phyloP scores from a whole-genome alignment of 164 flowering plant species.

The Annona cherimola region DNA sequence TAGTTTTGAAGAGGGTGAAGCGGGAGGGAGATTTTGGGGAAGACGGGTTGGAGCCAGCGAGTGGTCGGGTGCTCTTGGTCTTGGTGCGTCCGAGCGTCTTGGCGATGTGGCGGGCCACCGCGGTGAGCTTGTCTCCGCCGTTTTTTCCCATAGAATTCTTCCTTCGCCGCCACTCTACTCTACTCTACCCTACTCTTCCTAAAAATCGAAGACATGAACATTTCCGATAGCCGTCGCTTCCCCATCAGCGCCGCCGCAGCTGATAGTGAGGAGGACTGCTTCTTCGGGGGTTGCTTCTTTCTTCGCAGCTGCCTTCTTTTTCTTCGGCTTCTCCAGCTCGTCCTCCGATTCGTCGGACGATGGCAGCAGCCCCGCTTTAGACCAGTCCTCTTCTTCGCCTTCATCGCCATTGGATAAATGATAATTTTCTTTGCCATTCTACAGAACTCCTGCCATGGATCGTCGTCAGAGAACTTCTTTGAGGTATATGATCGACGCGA shows the following conservation, averaged over 20 bases:
- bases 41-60: slow-evolving; percentile 41
- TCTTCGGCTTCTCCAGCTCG: slow-evolving; percentile 37
- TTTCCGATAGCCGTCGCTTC: slow-evolving; percentile 63
- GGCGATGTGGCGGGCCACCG: too few species aligned
- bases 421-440: too few species aligned
- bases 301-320: slow-evolving; percentile 42
- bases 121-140: too few species aligned
- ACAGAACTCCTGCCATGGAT: too few species aligned
- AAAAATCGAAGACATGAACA: slow-evolving; percentile 78
- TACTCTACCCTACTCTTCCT: slow-evolving; percentile 51
- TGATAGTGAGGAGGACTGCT: slow-evolving; percentile 43
- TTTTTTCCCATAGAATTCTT: too few species aligned
- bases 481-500: slow-evolving; percentile 83
- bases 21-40: slow-evolving; percentile 78
- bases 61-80: slow-evolving; percentile 36
- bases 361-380: slow-evolving; percentile 28
- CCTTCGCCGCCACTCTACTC: slow-evolving; percentile 26
- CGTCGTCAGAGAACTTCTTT: too few species aligned
- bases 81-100: too few species aligned
- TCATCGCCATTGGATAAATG: slow-evolving; percentile 74
- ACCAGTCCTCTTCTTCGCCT: slow-evolving; percentile 95
- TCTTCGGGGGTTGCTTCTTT: slow-evolving; percentile 39
- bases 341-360: slow-evolving; percentile 72
- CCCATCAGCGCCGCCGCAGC: slow-evolving; percentile 93
- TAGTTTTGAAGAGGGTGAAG: slow-evolving; percentile 65